A percentile compares a stretch with the other conserved stretches of the same genome.
phyloP scores from a whole-genome alignment of 345 rosid genomes.

The Brassica cretica region DNA sequence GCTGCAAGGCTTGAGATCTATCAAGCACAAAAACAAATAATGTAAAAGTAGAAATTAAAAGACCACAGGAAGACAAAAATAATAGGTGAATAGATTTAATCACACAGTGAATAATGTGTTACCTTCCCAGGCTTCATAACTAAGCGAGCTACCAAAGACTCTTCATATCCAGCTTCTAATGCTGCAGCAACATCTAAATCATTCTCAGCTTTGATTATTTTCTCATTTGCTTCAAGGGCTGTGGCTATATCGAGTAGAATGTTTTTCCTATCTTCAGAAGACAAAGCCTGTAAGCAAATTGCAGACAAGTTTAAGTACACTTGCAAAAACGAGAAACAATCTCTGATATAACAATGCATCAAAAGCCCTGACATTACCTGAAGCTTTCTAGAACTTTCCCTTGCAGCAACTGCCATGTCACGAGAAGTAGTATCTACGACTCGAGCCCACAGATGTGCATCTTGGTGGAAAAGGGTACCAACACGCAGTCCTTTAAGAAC shows the following conservation, averaged over 20 bases:
- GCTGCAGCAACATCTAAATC: constrained; percentile 84
- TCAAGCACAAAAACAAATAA: constrained; percentile 15
- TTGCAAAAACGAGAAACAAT: constrained; percentile 8
- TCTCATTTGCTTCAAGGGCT: constrained; percentile 81
- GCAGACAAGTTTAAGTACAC: constrained; percentile 14
- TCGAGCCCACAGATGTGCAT: constrained; percentile 71
- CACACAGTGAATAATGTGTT: constrained; percentile 1
- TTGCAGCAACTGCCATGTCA: constrained; percentile 92
- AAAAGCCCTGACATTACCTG: constrained; percentile 57
- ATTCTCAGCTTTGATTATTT: constrained; percentile 63
- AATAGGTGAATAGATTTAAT: not conserved
- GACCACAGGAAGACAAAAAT: not conserved
- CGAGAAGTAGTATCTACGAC: constrained; percentile 56
- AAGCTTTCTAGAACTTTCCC: constrained; percentile 88
- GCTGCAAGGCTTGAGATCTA: constrained; percentile 80
- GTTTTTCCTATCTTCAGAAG: constrained; percentile 71
- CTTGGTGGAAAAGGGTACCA: constrained; percentile 91
- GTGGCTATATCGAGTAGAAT: constrained; percentile 80
- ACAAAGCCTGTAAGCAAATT: constrained; percentile 62
- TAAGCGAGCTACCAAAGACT: constrained; percentile 77
- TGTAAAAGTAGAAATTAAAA: not conserved
- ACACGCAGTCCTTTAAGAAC: constrained; percentile 79
- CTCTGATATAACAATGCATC: constrained; percentile 6
- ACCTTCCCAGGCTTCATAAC: constrained; percentile 89
- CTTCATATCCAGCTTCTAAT: constrained; percentile 69